Evolutionary conservation across 768 basidiomycete species (phyloP).

Genomic region (Suillus brevipes): DNA sequence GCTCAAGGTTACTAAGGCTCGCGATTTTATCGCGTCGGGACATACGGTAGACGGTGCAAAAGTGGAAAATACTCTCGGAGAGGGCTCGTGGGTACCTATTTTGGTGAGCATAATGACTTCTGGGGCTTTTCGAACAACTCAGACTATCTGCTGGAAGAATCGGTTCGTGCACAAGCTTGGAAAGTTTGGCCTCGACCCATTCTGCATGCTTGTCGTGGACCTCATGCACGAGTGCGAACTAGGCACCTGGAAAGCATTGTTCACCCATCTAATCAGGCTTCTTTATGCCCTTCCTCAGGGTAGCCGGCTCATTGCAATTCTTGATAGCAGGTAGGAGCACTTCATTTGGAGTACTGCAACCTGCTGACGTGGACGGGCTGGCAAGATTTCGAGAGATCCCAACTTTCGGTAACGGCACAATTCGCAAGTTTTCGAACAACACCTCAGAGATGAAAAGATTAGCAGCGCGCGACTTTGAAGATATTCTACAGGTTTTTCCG

Average conservation of each 20-base stretch:
- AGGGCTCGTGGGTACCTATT: background rate
- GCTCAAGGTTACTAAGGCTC: background rate
- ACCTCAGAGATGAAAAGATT: constrained; percentile 34
- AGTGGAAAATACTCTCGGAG: background rate
- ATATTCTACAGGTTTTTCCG: constrained; percentile 30
- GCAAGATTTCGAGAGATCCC: constrained; percentile 31
- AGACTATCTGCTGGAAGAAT: background rate
- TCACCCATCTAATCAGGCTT: background rate
- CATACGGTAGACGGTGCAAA: too few species aligned
- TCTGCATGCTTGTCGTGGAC: background rate
- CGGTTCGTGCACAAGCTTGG: background rate
- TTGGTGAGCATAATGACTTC: background rate
- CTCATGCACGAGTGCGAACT: background rate
- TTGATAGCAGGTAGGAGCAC: background rate
- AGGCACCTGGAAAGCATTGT: background rate
- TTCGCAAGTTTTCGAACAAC: constrained; percentile 31
- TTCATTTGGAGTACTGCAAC: too few species aligned
- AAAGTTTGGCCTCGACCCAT: background rate
- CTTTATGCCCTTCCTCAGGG: background rate
- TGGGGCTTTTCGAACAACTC: background rate
- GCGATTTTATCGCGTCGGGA: background rate
- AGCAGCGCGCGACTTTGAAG: constrained; percentile 38
- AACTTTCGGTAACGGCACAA: constrained; percentile 31
- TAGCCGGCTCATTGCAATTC: background rate
- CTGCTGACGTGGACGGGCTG: background rate